Evolutionary conservation across 225 moss, liverwort and hornwort species (phyloP), one percentile per base, ranked within the genome.

Genomic region (Physcomitrium patens): DNA sequence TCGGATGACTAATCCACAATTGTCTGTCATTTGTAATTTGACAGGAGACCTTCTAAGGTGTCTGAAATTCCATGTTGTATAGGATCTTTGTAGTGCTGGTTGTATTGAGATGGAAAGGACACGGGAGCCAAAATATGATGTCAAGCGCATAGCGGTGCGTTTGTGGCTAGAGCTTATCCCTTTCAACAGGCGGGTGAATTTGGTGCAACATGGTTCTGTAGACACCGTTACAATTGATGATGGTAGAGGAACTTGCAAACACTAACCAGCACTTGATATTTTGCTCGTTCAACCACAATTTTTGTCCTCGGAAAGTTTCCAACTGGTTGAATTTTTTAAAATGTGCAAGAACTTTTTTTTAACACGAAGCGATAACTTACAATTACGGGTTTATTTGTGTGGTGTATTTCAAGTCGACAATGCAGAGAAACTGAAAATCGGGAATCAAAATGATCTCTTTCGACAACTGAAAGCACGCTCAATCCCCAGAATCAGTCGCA

Each of bases 81-180:
- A 8, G 45, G 58, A 31, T 31, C 3, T 77, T 57, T 67, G 85
- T 87, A 90, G 89, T 87, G 85, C 69, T 82, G 89, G 67, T 81
- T 93, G 87, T 93, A 93, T 70, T 89, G 91, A 48, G 87, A 91
- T 57, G 84, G 83, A 57, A 81, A 89, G 37, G 91, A 93, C 74
- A 87, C 91, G 16, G 91, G 77, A 18, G 86, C 89, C 31, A 20
- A 93, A 93, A 61, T 85, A 91, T 64, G 93, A 91, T 10, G 61
- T 93, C 16, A 89, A 86, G 72, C 89, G 93, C 31, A 82, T 89
- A 16, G 91, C 91, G 9, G 93, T 91, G 75, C 78, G 89, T 59
- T 69, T 93, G 72, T 72, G 85, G 54, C 68, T 93, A 64, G 93
- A 93, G 65, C 69, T 93, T 68, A 63, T 71, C 60, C 87, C 93